Conservation (phyloP, 2,329 filamentous ascomycete genomes). For the Colletotrichum magnum region DNA sequence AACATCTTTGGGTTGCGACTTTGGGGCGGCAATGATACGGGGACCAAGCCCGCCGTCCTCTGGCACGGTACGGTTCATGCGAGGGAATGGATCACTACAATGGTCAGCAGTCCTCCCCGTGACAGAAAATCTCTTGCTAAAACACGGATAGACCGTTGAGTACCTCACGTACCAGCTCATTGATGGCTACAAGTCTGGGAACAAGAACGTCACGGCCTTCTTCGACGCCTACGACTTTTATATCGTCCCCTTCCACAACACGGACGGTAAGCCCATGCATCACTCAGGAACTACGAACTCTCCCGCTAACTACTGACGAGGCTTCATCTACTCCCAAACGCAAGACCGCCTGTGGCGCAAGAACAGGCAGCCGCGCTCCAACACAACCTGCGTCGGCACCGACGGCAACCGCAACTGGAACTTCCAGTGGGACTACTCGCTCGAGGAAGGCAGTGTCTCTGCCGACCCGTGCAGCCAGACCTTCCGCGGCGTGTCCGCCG, state of each 20-base stretch:
- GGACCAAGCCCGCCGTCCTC: slow-evolving; percentile 61
- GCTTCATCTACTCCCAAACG: slow-evolving; percentile 66
- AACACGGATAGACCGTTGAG: slow-evolving; percentile 45
- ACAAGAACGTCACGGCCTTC: slow-evolving; percentile 56
- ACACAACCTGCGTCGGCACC: slow-evolving; percentile 61
- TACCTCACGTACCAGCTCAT: slow-evolving; percentile 55
- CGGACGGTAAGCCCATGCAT: slow-evolving; percentile 56
- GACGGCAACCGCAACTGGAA: slow-evolving; percentile 70
- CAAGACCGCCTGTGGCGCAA: slow-evolving; percentile 67
- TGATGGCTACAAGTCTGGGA: slow-evolving; percentile 55
- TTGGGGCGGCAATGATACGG: slow-evolving; percentile 57
- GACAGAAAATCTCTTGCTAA: background rate
- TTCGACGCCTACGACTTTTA: slow-evolving; percentile 72
- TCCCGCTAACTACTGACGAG: slow-evolving; percentile 45
- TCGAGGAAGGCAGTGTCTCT: slow-evolving; percentile 54
- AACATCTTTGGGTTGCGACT: slow-evolving; percentile 72
- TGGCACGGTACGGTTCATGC: slow-evolving; percentile 68
- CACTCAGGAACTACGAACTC: background rate
- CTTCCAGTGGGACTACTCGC: slow-evolving; percentile 54
- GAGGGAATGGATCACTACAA: slow-evolving; percentile 68
- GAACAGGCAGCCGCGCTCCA: slow-evolving; percentile 59
- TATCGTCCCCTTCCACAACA: slow-evolving; percentile 68
- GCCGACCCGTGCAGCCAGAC: slow-evolving; percentile 61
- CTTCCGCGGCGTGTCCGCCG: slow-evolving; percentile 56
- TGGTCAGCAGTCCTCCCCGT: slow-evolving; percentile 64